Conservation (phyloP, 176 grass and related monocot species). For the Lolium multiflorum region DNA sequence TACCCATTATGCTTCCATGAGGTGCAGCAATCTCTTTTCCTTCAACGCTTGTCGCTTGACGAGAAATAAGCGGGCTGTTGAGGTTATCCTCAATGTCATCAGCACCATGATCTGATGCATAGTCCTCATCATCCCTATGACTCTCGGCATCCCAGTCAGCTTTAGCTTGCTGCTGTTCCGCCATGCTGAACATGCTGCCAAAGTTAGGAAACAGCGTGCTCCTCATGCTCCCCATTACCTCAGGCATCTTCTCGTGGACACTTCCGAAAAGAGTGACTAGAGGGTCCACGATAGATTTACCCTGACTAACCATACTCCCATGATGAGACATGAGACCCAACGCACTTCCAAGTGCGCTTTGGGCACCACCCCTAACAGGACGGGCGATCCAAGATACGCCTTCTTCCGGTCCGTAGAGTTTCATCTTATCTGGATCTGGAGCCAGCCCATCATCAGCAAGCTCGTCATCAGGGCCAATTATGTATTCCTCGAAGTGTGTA, state of each 20-base stretch:
- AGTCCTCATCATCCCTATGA: constrained; percentile 74
- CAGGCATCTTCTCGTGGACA: constrained; percentile 87
- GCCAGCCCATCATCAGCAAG: constrained; percentile 61
- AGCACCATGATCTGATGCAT: constrained; percentile 71
- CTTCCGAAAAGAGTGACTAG: constrained; percentile 89
- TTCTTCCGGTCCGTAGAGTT: constrained; percentile 82
- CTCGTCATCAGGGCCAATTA: constrained; percentile 83
- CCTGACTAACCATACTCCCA: constrained; percentile 67
- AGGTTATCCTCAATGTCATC: constrained; percentile 86
- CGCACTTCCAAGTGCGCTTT: constrained; percentile 79
- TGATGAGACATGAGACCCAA: constrained; percentile 69
- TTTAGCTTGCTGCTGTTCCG: constrained; percentile 75
- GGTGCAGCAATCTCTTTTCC: constrained; percentile 79
- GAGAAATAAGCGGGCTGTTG: constrained; percentile 88
- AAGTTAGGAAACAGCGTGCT: constrained; percentile 97
- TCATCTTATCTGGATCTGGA: constrained; percentile 76
- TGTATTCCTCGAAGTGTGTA: constrained; percentile 83
- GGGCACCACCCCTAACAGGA: constrained; percentile 66
- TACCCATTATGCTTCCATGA: constrained; percentile 61
- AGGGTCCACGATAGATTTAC: constrained; percentile 78
- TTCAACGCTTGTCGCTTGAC: constrained; percentile 81
- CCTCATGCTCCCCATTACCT: constrained; percentile 92
- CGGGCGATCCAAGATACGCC: constrained; percentile 84
- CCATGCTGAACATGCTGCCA: constrained; percentile 93
- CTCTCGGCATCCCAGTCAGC: constrained; percentile 88